phyloP scores from a whole-genome alignment of 371 early-diverging fungal genomes.

The Mortierella sp. region DNA sequence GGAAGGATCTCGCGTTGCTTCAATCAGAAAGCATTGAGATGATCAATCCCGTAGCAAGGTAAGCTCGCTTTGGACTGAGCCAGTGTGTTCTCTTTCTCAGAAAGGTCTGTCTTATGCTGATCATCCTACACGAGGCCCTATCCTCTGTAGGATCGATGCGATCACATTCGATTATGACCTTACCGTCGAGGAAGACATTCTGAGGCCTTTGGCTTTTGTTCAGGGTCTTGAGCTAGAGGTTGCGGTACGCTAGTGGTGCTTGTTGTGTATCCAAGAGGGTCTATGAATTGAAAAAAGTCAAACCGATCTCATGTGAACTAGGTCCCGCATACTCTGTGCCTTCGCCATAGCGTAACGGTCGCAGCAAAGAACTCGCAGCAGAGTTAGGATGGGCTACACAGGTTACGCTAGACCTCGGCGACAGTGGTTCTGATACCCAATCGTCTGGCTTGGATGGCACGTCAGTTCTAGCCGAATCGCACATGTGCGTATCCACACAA shows the following conservation, averaged over 20 bases:
- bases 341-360: conserved; percentile 11
- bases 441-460: conserved; percentile 1
- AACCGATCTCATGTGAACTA: too few species aligned
- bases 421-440: background rate
- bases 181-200: conserved; percentile 19
- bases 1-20: conserved; percentile 27
- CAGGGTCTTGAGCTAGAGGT: conserved; percentile 27
- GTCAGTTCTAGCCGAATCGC: background rate
- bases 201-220: conserved; percentile 1
- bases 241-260: conserved; percentile 13
- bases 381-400: conserved; percentile 44
- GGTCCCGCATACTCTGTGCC: background rate
- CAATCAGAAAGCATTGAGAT: conserved; percentile 35
- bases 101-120: background rate
- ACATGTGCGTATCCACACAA: background rate
- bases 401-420: conserved; percentile 1
- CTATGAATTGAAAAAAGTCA: too few species aligned
- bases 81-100: background rate
- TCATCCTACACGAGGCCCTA: too few species aligned
- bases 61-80: background rate
- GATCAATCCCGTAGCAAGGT: conserved; percentile 32
- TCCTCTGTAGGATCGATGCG: conserved; percentile 12
- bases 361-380: conserved; percentile 16
- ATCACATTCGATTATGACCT: conserved; percentile 46
- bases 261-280: too few species aligned